A percentile compares a stretch with the other conserved stretches of the same genome.
Conservation (phyloP, 2,329 filamentous ascomycete genomes). For the Fusarium nodosum region DNA sequence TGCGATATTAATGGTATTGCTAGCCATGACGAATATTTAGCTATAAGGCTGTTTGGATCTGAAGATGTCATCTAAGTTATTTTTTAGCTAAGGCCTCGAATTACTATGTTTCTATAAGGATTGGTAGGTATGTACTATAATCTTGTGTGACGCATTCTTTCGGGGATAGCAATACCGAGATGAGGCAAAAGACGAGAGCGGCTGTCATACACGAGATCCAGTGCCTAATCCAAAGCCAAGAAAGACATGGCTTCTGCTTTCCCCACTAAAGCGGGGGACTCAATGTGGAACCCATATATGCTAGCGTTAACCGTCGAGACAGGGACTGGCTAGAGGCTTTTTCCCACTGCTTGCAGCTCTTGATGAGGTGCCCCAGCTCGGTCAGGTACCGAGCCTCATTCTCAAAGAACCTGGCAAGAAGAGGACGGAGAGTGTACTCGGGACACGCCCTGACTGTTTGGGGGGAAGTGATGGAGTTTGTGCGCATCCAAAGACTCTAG, state of each 20-base stretch:
- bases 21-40: neutral
- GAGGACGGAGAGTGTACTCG: constrained; percentile 32
- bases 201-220: constrained; percentile 34
- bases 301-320: constrained; percentile 42
- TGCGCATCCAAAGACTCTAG: constrained; percentile 28
- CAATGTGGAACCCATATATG: constrained; percentile 41
- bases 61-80: neutral
- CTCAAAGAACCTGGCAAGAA: constrained; percentile 35
- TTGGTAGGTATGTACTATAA: constrained; percentile 7
- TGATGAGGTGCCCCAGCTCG: constrained; percentile 45
- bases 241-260: constrained; percentile 22
- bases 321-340: constrained; percentile 40
- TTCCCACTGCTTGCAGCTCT: constrained; percentile 42
- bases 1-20: neutral
- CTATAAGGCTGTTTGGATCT: neutral
- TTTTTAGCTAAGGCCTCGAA: too few relatives aligned
- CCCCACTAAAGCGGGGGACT: constrained; percentile 36
- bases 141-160: constrained; percentile 20
- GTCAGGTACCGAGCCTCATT: constrained; percentile 47
- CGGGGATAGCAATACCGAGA: constrained; percentile 44
- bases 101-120: neutral
- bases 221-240: constrained; percentile 30
- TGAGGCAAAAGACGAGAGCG: constrained; percentile 31
- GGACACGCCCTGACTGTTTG: constrained; percentile 40
- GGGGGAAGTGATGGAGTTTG: constrained; percentile 17